Evolutionary conservation across 2,329 filamentous ascomycete species (phyloP).

Genomic region (Tolypocladium amazonense): DNA sequence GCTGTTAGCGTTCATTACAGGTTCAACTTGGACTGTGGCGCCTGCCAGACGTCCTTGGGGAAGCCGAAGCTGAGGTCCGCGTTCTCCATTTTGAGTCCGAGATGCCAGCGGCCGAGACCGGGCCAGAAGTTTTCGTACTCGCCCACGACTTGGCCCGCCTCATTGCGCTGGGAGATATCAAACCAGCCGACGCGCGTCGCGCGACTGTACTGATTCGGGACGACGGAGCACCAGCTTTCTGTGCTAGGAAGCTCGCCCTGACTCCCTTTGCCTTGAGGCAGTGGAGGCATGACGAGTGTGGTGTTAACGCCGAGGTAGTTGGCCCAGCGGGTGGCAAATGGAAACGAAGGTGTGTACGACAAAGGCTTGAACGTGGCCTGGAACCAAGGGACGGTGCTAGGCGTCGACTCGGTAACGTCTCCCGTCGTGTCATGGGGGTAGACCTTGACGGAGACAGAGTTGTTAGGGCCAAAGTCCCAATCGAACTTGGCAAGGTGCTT

Average conservation of each 20-base stretch:
- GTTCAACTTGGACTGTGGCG: not conserved
- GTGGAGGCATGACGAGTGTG: slow-evolving; percentile 35
- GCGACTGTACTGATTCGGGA: slow-evolving; percentile 18
- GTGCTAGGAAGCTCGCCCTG: slow-evolving; percentile 34
- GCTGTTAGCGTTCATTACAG: not conserved
- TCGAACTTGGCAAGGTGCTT: slow-evolving; percentile 43
- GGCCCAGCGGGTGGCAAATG: slow-evolving; percentile 26
- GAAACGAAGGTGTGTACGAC: slow-evolving; percentile 30
- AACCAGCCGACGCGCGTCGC: slow-evolving; percentile 32
- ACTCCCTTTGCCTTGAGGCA: slow-evolving; percentile 28
- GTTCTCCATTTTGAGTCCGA: slow-evolving; percentile 28
- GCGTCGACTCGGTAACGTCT: slow-evolving; percentile 18
- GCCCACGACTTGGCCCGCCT: slow-evolving; percentile 7
- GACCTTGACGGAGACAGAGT: slow-evolving; percentile 29
- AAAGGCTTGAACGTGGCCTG: slow-evolving; percentile 32
- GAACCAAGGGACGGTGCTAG: slow-evolving; percentile 30
- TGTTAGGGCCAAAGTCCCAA: slow-evolving; percentile 26
- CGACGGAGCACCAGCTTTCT: slow-evolving; percentile 30
- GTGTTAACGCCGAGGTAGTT: slow-evolving; percentile 30
- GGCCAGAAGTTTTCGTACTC: slow-evolving; percentile 35
- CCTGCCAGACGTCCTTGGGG: slow-evolving; percentile 14
- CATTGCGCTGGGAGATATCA: slow-evolving; percentile 30
- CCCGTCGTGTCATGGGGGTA: slow-evolving; percentile 29
- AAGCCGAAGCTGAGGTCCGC: slow-evolving; percentile 18
- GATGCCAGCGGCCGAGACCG: slow-evolving; percentile 30